These are phyloP conservation scores for Salvia hispanica DNA, from an alignment of 257 asterid genomes.

Conservation along the genomic window DNA sequence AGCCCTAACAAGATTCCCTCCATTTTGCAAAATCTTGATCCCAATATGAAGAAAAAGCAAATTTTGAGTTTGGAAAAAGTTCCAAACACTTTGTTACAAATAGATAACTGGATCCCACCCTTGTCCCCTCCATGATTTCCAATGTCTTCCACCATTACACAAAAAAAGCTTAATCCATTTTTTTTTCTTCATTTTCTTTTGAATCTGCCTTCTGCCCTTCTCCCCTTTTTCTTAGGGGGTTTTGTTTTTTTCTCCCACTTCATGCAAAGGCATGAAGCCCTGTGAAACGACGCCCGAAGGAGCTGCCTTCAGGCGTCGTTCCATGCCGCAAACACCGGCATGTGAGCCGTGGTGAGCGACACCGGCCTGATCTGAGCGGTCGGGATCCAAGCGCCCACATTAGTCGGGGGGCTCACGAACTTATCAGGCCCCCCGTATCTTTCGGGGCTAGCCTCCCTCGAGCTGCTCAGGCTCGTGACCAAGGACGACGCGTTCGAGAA, in stretches of 20 bases:
- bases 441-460: conserved; percentile 82
- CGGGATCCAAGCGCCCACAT: conserved; percentile 45
- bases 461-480: conserved; percentile 73
- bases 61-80: conserved; percentile 40
- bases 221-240: not conserved
- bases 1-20: conserved; percentile 36
- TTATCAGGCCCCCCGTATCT: conserved; percentile 38
- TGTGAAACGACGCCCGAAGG: conserved; percentile 11
- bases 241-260: not conserved
- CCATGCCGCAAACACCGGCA: conserved; percentile 80
- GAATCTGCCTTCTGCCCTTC: no score
- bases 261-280: not conserved
- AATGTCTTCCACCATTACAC: conserved; percentile 33
- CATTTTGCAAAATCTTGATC: conserved; percentile 44
- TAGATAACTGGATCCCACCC: conserved; percentile 42
- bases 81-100: conserved; percentile 39
- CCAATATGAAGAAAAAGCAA: conserved; percentile 24
- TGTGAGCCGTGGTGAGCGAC: conserved; percentile 56
- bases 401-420: conserved; percentile 33
- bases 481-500: conserved; percentile 62
- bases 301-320: conserved; percentile 42
- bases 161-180: conserved; percentile 14
- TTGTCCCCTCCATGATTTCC: conserved; percentile 32
- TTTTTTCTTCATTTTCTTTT: not conserved
- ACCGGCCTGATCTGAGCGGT: conserved; percentile 47